These are phyloP conservation scores for Aegilops longissima DNA, from an alignment of 176 grass and related monocot species.

Conservation along the genomic window DNA sequence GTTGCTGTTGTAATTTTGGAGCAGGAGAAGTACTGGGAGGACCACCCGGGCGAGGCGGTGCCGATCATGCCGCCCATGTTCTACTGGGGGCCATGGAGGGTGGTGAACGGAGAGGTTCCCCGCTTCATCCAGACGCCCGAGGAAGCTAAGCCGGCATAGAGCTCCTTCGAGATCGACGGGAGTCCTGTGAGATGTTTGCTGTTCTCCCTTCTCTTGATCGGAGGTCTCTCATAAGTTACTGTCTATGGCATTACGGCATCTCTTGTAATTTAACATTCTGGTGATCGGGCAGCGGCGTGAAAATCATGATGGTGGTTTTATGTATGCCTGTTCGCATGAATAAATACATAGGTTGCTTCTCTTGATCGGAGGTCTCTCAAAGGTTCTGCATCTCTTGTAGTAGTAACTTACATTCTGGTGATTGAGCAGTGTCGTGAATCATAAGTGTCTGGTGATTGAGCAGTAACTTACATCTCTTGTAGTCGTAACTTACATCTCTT, in stretches of 20 bases:
- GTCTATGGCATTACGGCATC: neutral
- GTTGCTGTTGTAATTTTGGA: conserved; percentile 12
- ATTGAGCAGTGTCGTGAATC: too few relatives aligned
- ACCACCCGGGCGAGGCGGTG: conserved; percentile 83
- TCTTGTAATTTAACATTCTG: neutral
- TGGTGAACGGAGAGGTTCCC: conserved; percentile 67
- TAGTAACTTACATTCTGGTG: too few relatives aligned
- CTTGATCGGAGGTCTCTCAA: too few relatives aligned
- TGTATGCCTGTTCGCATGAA: neutral
- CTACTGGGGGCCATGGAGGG: conserved; percentile 97
- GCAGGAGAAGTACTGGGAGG: conserved; percentile 97
- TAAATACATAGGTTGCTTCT: too few relatives aligned
- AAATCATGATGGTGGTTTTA: neutral
- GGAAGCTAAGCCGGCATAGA: conserved; percentile 39
- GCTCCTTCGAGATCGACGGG: neutral
- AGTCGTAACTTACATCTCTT: too few relatives aligned
- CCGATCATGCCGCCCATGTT: conserved; percentile 95
- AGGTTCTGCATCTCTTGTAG: too few relatives aligned
- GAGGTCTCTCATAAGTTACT: neutral
- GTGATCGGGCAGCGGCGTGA: neutral
- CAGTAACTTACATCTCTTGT: too few relatives aligned
- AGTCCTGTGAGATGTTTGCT: neutral
- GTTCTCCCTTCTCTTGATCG: neutral
- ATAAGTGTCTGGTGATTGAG: too few relatives aligned
- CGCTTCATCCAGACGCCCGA: conserved; percentile 44